Conservation (phyloP, 805 yeast species). For the Zygoascus flipseniorum region DNA sequence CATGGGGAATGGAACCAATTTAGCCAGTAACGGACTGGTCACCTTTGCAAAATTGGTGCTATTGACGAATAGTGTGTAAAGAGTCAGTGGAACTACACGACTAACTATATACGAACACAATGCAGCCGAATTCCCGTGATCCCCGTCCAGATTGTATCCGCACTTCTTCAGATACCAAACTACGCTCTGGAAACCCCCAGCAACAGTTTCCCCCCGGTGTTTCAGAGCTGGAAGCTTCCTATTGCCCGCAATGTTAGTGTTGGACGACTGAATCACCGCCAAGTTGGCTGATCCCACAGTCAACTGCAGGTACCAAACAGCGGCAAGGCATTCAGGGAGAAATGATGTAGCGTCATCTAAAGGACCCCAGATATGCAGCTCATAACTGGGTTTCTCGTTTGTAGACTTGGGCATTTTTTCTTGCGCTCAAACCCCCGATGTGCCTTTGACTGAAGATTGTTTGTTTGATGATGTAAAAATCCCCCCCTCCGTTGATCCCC, state of each 20-base stretch:
- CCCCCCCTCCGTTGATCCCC: background rate
- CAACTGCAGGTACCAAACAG: constrained; percentile 19
- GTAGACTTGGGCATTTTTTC: background rate
- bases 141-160: constrained; percentile 7
- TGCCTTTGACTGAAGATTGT: no score
- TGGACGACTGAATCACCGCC: constrained; percentile 18
- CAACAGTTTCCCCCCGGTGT: constrained; percentile 5
- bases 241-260: constrained; percentile 15
- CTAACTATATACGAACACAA: constrained; percentile 13
- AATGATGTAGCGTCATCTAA: constrained; percentile 18
- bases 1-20: constrained; percentile 29
- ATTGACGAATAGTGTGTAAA: constrained; percentile 18
- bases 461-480: background rate
- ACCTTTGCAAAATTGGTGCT: constrained; percentile 24
- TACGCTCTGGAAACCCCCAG: constrained; percentile 22
- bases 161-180: constrained; percentile 13
- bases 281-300: constrained; percentile 2
- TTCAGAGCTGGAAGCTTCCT: constrained; percentile 23
- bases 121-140: constrained; percentile 8
- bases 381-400: constrained; percentile 10
- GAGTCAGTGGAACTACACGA: constrained; percentile 15
- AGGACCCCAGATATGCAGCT: constrained; percentile 28
- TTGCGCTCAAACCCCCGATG: no score
- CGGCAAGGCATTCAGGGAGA: constrained; percentile 27
- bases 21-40: constrained; percentile 26